phyloP scores from a whole-genome alignment of 1,284 basidiomycete species.

The Lentinus polychrous region DNA sequence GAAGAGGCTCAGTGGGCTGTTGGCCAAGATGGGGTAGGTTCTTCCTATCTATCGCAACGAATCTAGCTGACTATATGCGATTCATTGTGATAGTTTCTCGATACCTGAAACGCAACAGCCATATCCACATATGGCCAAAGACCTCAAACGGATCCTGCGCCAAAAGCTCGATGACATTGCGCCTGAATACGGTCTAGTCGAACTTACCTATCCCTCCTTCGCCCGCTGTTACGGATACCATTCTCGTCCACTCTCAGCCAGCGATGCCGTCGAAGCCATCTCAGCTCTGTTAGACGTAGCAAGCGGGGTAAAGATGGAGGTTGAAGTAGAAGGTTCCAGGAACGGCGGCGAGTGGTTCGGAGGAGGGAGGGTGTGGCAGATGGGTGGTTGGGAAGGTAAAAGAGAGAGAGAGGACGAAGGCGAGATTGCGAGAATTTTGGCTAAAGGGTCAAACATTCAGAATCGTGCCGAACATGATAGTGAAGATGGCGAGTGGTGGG shows the following conservation, averaged over 20 bases:
- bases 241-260: slow-evolving; percentile 81
- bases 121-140: slow-evolving; percentile 94
- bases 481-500: slow-evolving; percentile 69
- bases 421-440: slow-evolving; percentile 17
- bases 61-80: neutral
- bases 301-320: slow-evolving; percentile 81
- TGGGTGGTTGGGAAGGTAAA: slow-evolving; percentile 37
- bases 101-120: slow-evolving; percentile 90
- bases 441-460: slow-evolving; percentile 29
- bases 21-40: slow-evolving; percentile 97
- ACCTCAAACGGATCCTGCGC: slow-evolving; percentile 81
- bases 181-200: slow-evolving; percentile 95
- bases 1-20: slow-evolving; percentile 82
- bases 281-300: slow-evolving; percentile 88
- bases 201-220: slow-evolving; percentile 91
- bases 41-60: slow-evolving; percentile 4
- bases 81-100: slow-evolving; percentile 61
- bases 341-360: slow-evolving; percentile 92
- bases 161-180: slow-evolving; percentile 85
- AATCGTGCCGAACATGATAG: slow-evolving; percentile 28
- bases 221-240: slow-evolving; percentile 87
- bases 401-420: slow-evolving; percentile 39
- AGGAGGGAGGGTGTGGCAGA: slow-evolving; percentile 65
- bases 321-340: slow-evolving; percentile 78
- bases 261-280: slow-evolving; percentile 90